Conservation (phyloP, 345 rosid genomes). For the Acer negundo region DNA sequence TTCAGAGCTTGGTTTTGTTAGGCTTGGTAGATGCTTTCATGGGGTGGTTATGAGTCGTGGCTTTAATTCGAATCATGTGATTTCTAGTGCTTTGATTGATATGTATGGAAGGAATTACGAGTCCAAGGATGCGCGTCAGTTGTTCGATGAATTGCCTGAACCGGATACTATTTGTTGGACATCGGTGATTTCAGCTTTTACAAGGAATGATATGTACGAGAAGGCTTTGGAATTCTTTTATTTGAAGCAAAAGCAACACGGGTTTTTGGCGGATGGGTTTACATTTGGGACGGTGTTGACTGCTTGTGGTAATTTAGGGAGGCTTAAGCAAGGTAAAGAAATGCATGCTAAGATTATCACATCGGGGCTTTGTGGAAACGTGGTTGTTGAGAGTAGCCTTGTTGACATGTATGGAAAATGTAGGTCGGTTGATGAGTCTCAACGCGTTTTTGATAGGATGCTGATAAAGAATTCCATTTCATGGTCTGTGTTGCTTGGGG, state of each 20-base stretch:
- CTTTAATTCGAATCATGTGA: constrained; percentile 53
- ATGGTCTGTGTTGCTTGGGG: constrained; percentile 85
- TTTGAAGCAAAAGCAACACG: constrained; percentile 51
- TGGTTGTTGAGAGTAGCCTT: constrained; percentile 78
- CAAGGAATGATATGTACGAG: constrained; percentile 60
- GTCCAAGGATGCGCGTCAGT: constrained; percentile 44
- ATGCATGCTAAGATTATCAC: constrained; percentile 66
- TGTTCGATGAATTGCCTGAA: constrained; percentile 77
- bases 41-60: constrained; percentile 62
- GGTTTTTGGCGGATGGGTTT: constrained; percentile 59
- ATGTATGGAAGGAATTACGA: constrained; percentile 64
- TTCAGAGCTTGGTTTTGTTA: constrained; percentile 53
- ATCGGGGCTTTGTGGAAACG: constrained; percentile 54
- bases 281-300: constrained; percentile 76
- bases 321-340: constrained; percentile 76
- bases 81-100: constrained; percentile 65
- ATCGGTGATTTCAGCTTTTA: constrained; percentile 61
- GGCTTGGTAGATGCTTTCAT: constrained; percentile 67
- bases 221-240: constrained; percentile 58
- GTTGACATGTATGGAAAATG: constrained; percentile 97
- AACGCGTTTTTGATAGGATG: constrained; percentile 69
- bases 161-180: constrained; percentile 89
- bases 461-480: constrained; percentile 63
- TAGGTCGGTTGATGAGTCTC: constrained; percentile 53
- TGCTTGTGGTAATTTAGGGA: constrained; percentile 77